Conservation (phyloP, 305 asterid species). For the Vinca major region DNA sequence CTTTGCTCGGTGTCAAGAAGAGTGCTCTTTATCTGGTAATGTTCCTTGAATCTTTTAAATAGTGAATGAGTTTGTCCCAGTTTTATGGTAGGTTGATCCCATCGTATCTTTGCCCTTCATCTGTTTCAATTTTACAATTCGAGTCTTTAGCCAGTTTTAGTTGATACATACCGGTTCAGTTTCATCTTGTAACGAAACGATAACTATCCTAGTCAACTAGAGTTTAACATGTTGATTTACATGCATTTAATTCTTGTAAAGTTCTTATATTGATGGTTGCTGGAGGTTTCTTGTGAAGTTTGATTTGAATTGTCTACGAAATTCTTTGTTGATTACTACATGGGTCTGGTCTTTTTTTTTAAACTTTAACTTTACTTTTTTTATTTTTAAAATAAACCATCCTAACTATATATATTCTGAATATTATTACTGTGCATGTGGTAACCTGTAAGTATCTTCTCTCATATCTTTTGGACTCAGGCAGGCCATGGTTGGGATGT, state of each 20-base stretch:
- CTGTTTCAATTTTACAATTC: neutral
- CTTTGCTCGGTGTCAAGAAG: conserved; percentile 98
- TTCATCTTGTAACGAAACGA: neutral
- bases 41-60: conserved; percentile 36
- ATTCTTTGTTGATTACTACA: neutral
- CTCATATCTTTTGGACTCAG: conserved; percentile 79
- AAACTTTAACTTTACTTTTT: no score
- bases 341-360: neutral
- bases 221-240: neutral
- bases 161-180: neutral
- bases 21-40: conserved; percentile 91
- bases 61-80: conserved; percentile 9
- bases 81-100: conserved; percentile 1
- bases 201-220: neutral
- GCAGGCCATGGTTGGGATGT: conserved; percentile 99
- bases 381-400: no score
- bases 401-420: neutral
- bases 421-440: conserved; percentile 5
- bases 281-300: neutral
- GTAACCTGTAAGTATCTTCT: conserved; percentile 44
- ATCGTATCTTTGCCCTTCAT: neutral
- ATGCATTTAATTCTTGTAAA: neutral
- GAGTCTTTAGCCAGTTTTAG: neutral
- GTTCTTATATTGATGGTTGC: neutral
- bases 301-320: neutral